phyloP scores from a whole-genome alignment of 306 rosid species.

The Fragaria vesca region DNA sequence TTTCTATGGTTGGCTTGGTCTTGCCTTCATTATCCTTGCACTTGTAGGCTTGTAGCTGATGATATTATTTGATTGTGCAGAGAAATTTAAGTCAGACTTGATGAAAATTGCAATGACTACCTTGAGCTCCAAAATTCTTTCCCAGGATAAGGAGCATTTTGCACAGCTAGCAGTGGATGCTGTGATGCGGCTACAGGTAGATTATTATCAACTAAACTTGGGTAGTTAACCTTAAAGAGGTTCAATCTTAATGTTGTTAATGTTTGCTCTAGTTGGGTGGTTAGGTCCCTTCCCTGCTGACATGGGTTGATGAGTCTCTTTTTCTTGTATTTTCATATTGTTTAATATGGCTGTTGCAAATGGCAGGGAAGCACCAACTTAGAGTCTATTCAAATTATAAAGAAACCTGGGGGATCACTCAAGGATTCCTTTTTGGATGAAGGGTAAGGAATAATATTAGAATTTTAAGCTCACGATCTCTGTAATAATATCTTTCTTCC shows the following conservation, averaged over 20 bases:
- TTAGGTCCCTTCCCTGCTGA: not conserved
- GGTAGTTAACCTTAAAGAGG: not conserved
- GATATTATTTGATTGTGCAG: constrained; percentile 41
- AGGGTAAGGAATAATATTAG: constrained; percentile 53
- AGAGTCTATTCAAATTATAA: constrained; percentile 88
- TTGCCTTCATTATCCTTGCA: not conserved
- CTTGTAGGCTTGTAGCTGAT: constrained; percentile 15
- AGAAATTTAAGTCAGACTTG: constrained; percentile 80
- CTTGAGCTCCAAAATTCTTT: constrained; percentile 94
- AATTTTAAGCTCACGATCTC: not conserved
- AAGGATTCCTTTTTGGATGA: constrained; percentile 90
- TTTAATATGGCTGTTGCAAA: constrained; percentile 10
- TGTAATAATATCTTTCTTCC: not conserved
- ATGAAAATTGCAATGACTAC: constrained; percentile 98
- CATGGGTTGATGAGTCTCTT: not conserved
- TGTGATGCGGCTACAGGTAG: constrained; percentile 89
- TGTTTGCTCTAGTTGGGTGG: not conserved
- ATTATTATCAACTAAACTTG: constrained; percentile 17
- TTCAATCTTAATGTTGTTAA: not conserved
- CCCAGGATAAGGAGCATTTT: constrained; percentile 93
- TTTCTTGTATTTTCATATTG: not conserved
- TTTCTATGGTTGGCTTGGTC: constrained; percentile 2
- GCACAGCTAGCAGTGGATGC: constrained; percentile 93
- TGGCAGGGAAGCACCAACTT: constrained; percentile 98
- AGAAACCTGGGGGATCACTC: constrained; percentile 94